phyloP scores from a whole-genome alignment of 2,329 filamentous ascomycete genomes.

The Elsinoe australis region DNA sequence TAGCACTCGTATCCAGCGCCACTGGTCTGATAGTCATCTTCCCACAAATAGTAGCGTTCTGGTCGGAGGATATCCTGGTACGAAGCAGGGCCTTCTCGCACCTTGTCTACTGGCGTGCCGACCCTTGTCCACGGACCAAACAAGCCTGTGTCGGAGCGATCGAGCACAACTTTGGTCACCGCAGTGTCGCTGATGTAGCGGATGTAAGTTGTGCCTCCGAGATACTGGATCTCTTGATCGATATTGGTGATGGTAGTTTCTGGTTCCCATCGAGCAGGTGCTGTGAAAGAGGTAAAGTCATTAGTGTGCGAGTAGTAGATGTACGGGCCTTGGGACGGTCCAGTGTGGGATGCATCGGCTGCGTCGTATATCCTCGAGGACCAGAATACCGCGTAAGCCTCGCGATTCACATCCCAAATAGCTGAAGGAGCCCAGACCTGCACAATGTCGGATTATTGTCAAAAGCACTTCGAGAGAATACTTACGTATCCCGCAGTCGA shows the following conservation, averaged over 20 bases:
- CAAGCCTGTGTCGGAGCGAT: slow-evolving; percentile 42
- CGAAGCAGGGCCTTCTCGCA: neutral
- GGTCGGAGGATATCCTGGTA: slow-evolving; percentile 8
- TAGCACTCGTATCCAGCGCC: slow-evolving; percentile 6
- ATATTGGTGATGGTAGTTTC: slow-evolving; percentile 42
- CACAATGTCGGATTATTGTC: too few species aligned
- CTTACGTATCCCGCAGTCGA: slow-evolving; percentile 48
- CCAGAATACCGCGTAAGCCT: slow-evolving; percentile 46
- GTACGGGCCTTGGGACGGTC: slow-evolving; percentile 27
- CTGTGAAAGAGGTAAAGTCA: slow-evolving; percentile 48
- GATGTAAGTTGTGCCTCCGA: slow-evolving; percentile 36
- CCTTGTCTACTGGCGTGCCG: neutral
- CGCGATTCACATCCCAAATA: slow-evolving; percentile 44
- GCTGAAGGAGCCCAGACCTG: slow-evolving; percentile 53
- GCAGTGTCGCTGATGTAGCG: slow-evolving; percentile 52
- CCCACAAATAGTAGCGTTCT: slow-evolving; percentile 2
- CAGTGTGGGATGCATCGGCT: slow-evolving; percentile 44
- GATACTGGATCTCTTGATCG: slow-evolving; percentile 48
- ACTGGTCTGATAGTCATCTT: neutral
- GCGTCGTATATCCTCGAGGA: slow-evolving; percentile 40
- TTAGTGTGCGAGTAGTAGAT: slow-evolving; percentile 51
- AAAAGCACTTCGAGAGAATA: too few species aligned
- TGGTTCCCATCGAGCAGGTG: slow-evolving; percentile 46
- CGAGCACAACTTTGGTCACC: slow-evolving; percentile 45
- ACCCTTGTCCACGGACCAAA: slow-evolving; percentile 43